Percentiles rank a stretch among this genome's conserved stretches.
Evolutionary conservation across 768 basidiomycete species (phyloP).

Genomic region (Peribolospora baueri): DNA sequence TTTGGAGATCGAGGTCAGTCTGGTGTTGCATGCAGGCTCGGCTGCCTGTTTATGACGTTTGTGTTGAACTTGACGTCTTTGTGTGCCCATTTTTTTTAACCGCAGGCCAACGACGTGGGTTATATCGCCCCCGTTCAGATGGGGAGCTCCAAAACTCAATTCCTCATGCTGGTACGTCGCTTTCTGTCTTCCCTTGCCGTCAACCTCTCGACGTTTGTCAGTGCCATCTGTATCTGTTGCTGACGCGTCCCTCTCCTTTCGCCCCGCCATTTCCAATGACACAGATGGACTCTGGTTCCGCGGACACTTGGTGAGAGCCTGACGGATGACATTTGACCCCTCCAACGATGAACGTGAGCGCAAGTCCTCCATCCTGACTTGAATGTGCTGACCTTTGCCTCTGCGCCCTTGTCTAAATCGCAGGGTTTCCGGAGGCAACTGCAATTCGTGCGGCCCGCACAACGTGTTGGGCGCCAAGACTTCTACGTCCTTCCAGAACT

Average conservation of each 20-base stretch:
- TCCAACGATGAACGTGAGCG: slow-evolving; percentile 1
- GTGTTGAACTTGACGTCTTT: slow-evolving; percentile 13
- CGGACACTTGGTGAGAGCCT: slow-evolving; percentile 21
- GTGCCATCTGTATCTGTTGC: too few relatives aligned
- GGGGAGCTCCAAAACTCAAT: slow-evolving; percentile 24
- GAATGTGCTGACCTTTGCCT: not conserved
- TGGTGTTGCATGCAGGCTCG: slow-evolving; percentile 1
- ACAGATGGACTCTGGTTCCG: slow-evolving; percentile 46
- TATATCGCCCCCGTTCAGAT: slow-evolving; percentile 30
- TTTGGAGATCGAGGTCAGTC: slow-evolving; percentile 35
- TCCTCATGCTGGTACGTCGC: too few relatives aligned
- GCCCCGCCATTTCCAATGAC: slow-evolving; percentile 28
- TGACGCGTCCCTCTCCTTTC: slow-evolving; percentile 16
- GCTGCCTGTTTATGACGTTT: not conserved
- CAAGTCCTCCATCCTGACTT: not conserved
- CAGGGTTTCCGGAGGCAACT: not conserved
- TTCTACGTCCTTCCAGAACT: slow-evolving; percentile 39
- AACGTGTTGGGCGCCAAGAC: slow-evolving; percentile 36
- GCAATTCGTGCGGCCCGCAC: slow-evolving; percentile 29
- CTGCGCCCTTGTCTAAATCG: not conserved
- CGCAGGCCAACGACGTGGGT: slow-evolving; percentile 1
- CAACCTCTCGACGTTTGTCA: too few relatives aligned
- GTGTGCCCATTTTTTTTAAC: slow-evolving; percentile 4
- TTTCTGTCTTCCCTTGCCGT: too few relatives aligned
- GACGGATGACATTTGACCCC: slow-evolving; percentile 1